phyloP scores from a whole-genome alignment of 441 rosid species.

The Erodium chrysanthum region DNA sequence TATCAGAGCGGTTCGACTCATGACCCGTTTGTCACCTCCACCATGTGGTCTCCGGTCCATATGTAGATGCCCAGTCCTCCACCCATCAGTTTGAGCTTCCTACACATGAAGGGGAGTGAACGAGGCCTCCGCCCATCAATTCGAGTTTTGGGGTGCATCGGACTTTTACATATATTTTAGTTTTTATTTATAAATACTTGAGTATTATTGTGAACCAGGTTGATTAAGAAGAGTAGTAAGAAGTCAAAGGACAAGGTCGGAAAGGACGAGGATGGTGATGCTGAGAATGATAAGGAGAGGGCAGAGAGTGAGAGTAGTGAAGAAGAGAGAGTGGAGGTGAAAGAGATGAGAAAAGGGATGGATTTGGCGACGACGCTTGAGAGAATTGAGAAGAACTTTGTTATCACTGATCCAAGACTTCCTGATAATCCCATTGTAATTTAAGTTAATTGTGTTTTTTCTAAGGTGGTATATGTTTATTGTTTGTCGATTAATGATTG shows the following conservation, averaged over 20 bases:
- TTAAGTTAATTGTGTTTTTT: neutral
- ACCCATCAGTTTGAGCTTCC: no score
- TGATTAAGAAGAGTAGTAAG: neutral
- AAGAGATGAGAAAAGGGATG: constrained; percentile 95
- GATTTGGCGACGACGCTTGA: constrained; percentile 97
- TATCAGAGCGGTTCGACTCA: no score
- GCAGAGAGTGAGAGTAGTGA: constrained; percentile 5
- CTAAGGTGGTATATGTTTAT: no score
- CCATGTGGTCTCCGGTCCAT: no score
- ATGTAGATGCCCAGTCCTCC: no score
- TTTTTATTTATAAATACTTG: no score
- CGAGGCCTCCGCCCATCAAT: no score
- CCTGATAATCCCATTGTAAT: constrained; percentile 99
- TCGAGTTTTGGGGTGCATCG: no score
- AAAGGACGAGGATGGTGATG: constrained; percentile 28
- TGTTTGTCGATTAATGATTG: no score
- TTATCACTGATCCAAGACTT: constrained; percentile 34
- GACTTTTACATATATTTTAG: no score
- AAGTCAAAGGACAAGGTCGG: constrained; percentile 32
- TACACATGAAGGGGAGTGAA: no score
- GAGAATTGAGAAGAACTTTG: constrained; percentile 86
- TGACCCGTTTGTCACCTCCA: no score
- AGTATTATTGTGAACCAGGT: neutral
- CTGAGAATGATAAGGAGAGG: constrained; percentile 38
- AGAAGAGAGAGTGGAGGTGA: constrained; percentile 39